phyloP scores from a whole-genome alignment of 1,284 basidiomycete species.

The Leccinum holopus region DNA sequence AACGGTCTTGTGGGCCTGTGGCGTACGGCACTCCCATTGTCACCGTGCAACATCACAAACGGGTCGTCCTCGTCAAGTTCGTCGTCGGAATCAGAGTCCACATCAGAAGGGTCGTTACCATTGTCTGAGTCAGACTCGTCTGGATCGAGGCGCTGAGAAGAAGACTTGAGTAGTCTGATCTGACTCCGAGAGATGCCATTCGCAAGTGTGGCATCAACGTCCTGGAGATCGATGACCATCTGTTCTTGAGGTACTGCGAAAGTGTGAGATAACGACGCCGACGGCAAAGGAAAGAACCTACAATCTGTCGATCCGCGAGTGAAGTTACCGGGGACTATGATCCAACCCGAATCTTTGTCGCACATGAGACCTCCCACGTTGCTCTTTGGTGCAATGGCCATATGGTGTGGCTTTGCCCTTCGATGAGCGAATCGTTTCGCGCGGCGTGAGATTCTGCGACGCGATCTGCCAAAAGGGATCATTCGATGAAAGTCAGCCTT shows the following conservation, averaged over 20 bases:
- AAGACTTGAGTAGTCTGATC: slow-evolving; percentile 85
- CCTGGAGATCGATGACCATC: slow-evolving; percentile 98
- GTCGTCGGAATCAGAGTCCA: slow-evolving; percentile 28
- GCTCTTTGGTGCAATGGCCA: slow-evolving; percentile 89
- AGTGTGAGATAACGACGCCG: neutral
- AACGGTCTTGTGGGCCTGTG: slow-evolving; percentile 47
- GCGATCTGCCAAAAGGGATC: too few species aligned
- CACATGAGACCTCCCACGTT: slow-evolving; percentile 97
- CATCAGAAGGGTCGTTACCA: slow-evolving; percentile 12
- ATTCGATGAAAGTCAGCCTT: too few species aligned
- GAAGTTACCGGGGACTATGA: slow-evolving; percentile 96
- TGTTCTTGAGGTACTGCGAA: slow-evolving; percentile 65
- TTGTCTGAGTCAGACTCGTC: slow-evolving; percentile 19
- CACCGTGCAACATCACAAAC: slow-evolving; percentile 33
- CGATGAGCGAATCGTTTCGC: too few species aligned
- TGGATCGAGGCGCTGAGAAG: slow-evolving; percentile 54
- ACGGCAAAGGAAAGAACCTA: slow-evolving; percentile 31
- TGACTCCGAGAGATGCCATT: slow-evolving; percentile 80
- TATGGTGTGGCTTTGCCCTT: too few species aligned
- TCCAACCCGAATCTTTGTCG: slow-evolving; percentile 98
- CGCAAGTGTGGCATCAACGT: slow-evolving; percentile 79
- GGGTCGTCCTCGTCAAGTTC: slow-evolving; percentile 5
- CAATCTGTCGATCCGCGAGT: slow-evolving; percentile 66
- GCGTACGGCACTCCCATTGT: slow-evolving; percentile 47
- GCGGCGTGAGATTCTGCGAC: too few species aligned